A percentile compares a stretch with the other conserved stretches of the same genome.
Evolutionary conservation across 2,329 filamentous ascomycete genomes (phyloP).

Genomic region (Fragosphaeria purpurea): DNA sequence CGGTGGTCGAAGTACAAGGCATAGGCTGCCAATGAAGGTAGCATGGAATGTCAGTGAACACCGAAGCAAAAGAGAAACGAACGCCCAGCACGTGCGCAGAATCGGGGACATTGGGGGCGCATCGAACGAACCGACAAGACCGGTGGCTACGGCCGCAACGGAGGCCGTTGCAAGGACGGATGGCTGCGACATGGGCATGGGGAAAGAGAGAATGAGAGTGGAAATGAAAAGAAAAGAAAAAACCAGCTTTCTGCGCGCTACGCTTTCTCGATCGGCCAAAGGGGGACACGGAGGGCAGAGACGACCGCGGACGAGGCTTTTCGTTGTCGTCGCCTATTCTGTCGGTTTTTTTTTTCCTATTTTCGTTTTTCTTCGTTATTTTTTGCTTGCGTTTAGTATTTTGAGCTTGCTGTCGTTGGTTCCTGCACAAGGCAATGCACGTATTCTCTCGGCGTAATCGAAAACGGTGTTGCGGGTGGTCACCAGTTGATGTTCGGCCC

Average conservation of each 20-base stretch:
- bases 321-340: no score
- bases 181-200: conserved; percentile 45
- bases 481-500: neutral
- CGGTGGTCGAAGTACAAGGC: conserved; percentile 60
- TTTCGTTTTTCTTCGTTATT: no score
- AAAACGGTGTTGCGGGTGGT: neutral
- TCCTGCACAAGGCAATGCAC: no score
- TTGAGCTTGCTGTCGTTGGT: no score
- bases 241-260: no score
- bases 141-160: conserved; percentile 50
- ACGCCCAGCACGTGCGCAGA: neutral
- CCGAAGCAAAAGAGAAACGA: neutral
- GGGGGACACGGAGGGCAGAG: no score
- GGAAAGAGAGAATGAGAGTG: neutral
- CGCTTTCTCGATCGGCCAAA: no score
- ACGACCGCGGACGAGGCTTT: no score
- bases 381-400: no score
- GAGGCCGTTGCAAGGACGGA: conserved; percentile 51
- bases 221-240: neutral
- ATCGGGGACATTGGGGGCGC: no score
- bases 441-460: no score
- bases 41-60: neutral
- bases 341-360: no score
- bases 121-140: conserved; percentile 43
- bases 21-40: conserved; percentile 37